A percentile compares a stretch with the other conserved stretches of the same genome.
phyloP scores from a whole-genome alignment of 768 basidiomycete genomes.

The Asterophora lycoperdoides region DNA sequence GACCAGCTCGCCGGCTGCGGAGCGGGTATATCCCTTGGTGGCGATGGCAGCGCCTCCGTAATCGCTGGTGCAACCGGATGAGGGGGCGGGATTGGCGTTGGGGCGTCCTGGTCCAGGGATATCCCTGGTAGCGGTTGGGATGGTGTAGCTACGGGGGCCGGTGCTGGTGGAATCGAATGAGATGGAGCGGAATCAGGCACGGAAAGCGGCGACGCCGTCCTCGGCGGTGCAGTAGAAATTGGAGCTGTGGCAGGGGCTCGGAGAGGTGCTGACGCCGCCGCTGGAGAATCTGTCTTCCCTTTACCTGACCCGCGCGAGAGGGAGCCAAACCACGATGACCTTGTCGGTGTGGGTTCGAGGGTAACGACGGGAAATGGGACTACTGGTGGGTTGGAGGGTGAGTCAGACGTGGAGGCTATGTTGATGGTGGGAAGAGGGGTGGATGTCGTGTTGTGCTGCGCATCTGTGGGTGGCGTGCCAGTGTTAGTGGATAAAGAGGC shows the following conservation, averaged over 20 bases:
- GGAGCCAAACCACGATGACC: conserved; percentile 31
- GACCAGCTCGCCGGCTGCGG: conserved; percentile 14
- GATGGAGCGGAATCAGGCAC: neutral
- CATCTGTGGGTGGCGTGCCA: neutral
- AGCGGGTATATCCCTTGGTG: neutral
- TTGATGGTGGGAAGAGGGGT: neutral
- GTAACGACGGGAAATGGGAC: neutral
- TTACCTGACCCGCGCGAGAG: conserved; percentile 28
- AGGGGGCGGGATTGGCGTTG: too few relatives aligned
- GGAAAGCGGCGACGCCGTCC: neutral
- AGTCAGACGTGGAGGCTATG: too few relatives aligned
- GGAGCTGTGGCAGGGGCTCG: too few relatives aligned
- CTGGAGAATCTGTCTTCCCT: conserved; percentile 11
- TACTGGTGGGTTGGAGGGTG: neutral
- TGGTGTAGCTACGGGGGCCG: neutral
- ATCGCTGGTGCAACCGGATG: too few relatives aligned
- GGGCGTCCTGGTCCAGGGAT: neutral
- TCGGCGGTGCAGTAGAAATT: neutral
- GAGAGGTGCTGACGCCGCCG: neutral
- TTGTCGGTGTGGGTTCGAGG: conserved; percentile 2
- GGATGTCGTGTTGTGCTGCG: neutral
- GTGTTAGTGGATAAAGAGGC: too few relatives aligned
- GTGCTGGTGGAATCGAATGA: neutral
- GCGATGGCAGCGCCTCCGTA: neutral
- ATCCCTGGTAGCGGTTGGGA: neutral